Percentiles rank a stretch among this genome's conserved stretches.
Conservation (phyloP, 208 protist species). For the Trypanosoma platydactyli region DNA sequence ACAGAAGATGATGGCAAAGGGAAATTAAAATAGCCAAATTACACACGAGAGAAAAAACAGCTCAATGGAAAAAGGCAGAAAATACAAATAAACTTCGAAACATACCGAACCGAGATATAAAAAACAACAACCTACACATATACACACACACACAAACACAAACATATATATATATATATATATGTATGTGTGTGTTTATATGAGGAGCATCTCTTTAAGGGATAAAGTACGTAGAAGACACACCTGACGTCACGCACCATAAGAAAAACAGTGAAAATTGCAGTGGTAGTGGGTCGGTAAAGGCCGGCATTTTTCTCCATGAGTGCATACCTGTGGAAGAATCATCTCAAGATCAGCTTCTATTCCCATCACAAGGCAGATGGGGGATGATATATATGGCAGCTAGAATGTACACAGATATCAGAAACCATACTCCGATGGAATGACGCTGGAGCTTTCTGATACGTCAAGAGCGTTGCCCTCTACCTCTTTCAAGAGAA, state of each 20-base stretch:
- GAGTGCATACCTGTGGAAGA: not conserved
- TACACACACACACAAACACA: not conserved
- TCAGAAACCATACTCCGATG: conserved; percentile 27
- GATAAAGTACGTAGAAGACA: not conserved
- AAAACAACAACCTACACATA: not conserved
- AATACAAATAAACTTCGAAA: not conserved
- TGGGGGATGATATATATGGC: not conserved
- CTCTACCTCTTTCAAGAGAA: conserved; percentile 26
- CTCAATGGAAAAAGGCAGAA: not conserved
- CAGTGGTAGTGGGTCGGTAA: not conserved
- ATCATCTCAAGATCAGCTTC: not conserved
- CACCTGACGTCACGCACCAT: not conserved
- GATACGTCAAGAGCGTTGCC: conserved; percentile 13
- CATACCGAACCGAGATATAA: not conserved
- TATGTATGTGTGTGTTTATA: conserved; percentile 2
- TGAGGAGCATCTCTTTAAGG: not conserved
- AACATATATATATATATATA: conserved; percentile 7
- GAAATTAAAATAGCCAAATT: not conserved
- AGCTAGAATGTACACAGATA: not conserved
- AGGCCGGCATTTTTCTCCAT: not conserved
- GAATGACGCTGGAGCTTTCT: conserved; percentile 11
- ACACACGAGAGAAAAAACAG: not conserved
- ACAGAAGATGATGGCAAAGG: not conserved
- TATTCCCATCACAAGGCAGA: not conserved
- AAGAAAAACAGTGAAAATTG: not conserved